A percentile compares a stretch with the other conserved stretches of the same genome.
These are phyloP conservation scores for Aspergillus ellipticus DNA, from an alignment of 495 filamentous ascomycete species.

Conservation along the genomic window DNA sequence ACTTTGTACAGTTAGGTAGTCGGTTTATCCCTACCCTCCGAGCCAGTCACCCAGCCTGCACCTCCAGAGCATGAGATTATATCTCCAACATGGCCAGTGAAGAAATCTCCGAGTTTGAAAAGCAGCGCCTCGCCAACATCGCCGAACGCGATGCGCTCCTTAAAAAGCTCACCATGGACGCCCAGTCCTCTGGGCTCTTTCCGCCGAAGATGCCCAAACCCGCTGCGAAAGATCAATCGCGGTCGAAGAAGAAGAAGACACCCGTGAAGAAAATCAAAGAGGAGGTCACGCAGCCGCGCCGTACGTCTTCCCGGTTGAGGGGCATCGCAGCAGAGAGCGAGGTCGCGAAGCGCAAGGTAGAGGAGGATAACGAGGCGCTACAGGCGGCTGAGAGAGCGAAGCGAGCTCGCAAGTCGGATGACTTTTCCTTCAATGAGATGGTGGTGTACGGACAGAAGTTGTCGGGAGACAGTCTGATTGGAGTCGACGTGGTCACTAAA, in stretches of 20 bases:
- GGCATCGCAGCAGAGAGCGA: conserved; percentile 69
- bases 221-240: conserved; percentile 15
- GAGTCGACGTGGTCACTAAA: conserved; percentile 56
- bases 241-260: conserved; percentile 46
- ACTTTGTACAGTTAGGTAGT: not conserved
- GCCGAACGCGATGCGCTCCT: conserved; percentile 69
- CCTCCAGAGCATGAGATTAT: not conserved
- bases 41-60: not conserved
- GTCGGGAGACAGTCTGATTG: conserved; percentile 37
- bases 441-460: conserved; percentile 71
- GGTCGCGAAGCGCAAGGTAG: conserved; percentile 73
- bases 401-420: conserved; percentile 65
- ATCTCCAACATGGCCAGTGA: conserved; percentile 15
- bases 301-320: conserved; percentile 63
- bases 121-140: conserved; percentile 67
- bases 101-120: conserved; percentile 64
- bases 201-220: conserved; percentile 33
- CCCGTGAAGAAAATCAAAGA: conserved; percentile 45
- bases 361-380: conserved; percentile 62
- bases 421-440: conserved; percentile 71
- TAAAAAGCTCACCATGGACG: conserved; percentile 50
- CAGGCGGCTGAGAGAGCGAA: conserved; percentile 65
- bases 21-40: not conserved
- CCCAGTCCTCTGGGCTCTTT: conserved; percentile 52
- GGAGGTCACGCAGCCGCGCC: conserved; percentile 47